Percentiles rank a stretch among this genome's conserved stretches.
These are phyloP conservation scores for Sonneratia caseolaris DNA, from an alignment of 345 rosid genomes.

Conservation along the genomic window DNA sequence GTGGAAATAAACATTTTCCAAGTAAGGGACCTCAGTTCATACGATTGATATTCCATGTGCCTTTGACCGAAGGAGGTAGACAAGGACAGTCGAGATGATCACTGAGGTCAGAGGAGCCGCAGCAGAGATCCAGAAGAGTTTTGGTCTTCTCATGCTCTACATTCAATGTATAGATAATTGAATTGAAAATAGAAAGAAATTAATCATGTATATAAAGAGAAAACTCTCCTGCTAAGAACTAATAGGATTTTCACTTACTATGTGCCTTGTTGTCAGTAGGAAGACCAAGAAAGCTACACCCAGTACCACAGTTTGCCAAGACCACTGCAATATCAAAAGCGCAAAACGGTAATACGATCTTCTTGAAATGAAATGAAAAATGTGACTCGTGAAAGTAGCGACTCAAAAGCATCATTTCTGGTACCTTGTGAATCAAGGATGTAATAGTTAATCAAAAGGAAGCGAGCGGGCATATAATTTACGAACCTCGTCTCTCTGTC, in stretches of 20 bases:
- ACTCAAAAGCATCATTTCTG: neutral
- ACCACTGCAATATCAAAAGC: constrained; percentile 56
- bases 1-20: neutral
- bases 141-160: constrained; percentile 79
- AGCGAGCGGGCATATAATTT: neutral
- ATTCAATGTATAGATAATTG: constrained; percentile 3
- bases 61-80: constrained; percentile 48
- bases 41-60: constrained; percentile 58
- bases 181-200: neutral
- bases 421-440: neutral
- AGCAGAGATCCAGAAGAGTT: constrained; percentile 92
- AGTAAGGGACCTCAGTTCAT: constrained; percentile 21
- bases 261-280: constrained; percentile 63
- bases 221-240: neutral
- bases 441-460: neutral
- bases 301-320: constrained; percentile 74
- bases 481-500: constrained; percentile 55
- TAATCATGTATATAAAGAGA: neutral
- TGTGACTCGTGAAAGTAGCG: neutral
- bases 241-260: constrained; percentile 31
- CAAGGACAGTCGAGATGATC: constrained; percentile 48
- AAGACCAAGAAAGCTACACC: constrained; percentile 62
- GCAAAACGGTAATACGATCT: neutral
- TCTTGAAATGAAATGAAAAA: neutral
- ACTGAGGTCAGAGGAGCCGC: constrained; percentile 87